phyloP scores from a whole-genome alignment of 768 basidiomycete species.

The Auriscalpium microsporum region DNA sequence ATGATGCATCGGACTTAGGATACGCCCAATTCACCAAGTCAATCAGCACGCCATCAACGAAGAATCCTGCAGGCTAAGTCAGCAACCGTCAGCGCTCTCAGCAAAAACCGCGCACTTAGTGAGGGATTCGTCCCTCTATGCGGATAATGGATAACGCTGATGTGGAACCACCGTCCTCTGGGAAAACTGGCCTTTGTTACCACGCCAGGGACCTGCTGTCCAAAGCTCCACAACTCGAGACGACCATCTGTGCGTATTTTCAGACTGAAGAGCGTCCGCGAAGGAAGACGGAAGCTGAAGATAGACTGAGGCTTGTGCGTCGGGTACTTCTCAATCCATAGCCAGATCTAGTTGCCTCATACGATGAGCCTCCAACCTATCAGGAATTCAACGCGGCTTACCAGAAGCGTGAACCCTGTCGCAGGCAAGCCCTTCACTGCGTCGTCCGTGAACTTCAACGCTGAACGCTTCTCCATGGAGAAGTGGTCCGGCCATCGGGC shows the following conservation, averaged over 20 bases:
- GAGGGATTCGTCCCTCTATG: conserved; percentile 46
- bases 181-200: conserved; percentile 41
- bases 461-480: conserved; percentile 50
- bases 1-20: conserved; percentile 39
- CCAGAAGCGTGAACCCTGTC: conserved; percentile 70
- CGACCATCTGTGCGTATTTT: conserved; percentile 47
- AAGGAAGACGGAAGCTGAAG: conserved; percentile 28
- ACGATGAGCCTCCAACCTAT: not conserved
- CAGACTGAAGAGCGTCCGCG: conserved; percentile 33
- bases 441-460: conserved; percentile 41
- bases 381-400: conserved; percentile 15
- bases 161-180: conserved; percentile 63
- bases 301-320: conserved; percentile 23
- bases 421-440: conserved; percentile 44
- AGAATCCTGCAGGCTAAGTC: conserved; percentile 44
- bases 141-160: conserved; percentile 59
- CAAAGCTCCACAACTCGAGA: conserved; percentile 39
- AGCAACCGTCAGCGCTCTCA: not conserved
- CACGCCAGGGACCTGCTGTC: conserved; percentile 30
- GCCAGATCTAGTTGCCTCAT: conserved; percentile 32
- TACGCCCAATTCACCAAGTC: conserved; percentile 59
- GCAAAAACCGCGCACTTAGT: conserved; percentile 41
- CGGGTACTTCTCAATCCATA: conserved; percentile 38
- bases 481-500: conserved; percentile 76
- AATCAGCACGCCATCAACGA: conserved; percentile 61